Evolutionary conservation across 257 asterid genomes (phyloP).

Genomic region (Salvia hispanica): DNA sequence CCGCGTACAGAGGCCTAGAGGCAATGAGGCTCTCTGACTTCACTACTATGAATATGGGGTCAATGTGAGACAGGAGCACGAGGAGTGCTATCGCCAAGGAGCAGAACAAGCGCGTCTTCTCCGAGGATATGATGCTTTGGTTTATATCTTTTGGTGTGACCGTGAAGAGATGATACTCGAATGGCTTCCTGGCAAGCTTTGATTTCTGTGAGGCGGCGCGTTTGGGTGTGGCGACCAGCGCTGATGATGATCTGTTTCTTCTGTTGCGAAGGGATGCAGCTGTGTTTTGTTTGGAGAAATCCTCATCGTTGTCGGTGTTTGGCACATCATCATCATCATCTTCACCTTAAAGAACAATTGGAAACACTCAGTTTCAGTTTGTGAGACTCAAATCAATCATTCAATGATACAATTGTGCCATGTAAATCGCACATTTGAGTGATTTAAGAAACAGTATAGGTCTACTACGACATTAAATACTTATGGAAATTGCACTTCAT

Average conservation of each 20-base stretch:
- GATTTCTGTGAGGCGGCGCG: background rate
- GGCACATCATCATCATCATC: conserved; percentile 8
- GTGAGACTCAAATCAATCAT: conserved; percentile 13
- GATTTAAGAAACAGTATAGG: too few species aligned
- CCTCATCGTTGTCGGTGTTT: background rate
- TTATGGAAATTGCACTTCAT: too few species aligned
- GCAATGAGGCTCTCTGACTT: conserved; percentile 65
- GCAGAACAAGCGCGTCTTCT: conserved; percentile 55
- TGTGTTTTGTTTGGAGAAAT: background rate
- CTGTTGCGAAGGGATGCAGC: background rate
- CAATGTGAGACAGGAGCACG: conserved; percentile 55
- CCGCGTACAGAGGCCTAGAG: conserved; percentile 65
- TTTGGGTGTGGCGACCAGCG: conserved; percentile 16
- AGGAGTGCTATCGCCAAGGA: conserved; percentile 61
- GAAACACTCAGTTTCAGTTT: background rate
- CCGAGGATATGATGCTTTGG: conserved; percentile 59
- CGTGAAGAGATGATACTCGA: conserved; percentile 25
- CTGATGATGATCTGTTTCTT: conserved; percentile 23
- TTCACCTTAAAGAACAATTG: conserved; percentile 31
- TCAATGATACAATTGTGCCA: too few species aligned
- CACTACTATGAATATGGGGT: conserved; percentile 55
- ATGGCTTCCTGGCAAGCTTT: conserved; percentile 26
- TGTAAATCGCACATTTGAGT: too few species aligned
- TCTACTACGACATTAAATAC: too few species aligned
- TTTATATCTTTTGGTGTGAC: conserved; percentile 52